phyloP scores from a whole-genome alignment of 129 eudicot genomes.

The Tagetes patula region DNA sequence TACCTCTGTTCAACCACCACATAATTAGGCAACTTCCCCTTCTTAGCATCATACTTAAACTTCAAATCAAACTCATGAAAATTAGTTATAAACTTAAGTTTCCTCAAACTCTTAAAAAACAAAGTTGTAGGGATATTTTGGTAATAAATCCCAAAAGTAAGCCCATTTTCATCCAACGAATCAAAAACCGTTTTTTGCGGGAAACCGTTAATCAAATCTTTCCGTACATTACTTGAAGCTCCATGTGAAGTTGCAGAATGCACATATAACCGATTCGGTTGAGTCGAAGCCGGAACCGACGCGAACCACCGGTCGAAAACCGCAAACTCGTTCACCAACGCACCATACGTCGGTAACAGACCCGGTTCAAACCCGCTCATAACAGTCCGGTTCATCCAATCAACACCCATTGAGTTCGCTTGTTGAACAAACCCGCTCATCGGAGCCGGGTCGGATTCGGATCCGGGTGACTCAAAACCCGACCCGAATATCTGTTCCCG shows the following conservation, averaged over 20 bases:
- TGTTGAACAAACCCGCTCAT: conserved; percentile 96
- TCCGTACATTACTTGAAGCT: conserved; percentile 87
- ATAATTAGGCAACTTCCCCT: conserved; percentile 78
- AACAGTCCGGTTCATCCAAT: conserved; percentile 55
- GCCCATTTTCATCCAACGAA: conserved; percentile 73
- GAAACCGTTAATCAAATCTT: conserved; percentile 69
- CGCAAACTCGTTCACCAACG: conserved; percentile 77
- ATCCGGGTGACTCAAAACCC: background rate
- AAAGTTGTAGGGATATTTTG: conserved; percentile 86
- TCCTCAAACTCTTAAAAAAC: conserved; percentile 70
- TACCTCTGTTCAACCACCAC: conserved; percentile 91
- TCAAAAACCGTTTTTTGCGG: conserved; percentile 93
- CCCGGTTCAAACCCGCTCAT: conserved; percentile 89
- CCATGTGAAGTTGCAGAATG: conserved; percentile 95
- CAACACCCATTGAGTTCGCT: conserved; percentile 58
- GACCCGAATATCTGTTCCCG: conserved; percentile 84
- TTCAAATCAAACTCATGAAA: conserved; percentile 63
- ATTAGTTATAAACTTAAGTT: conserved; percentile 54
- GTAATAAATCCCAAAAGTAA: conserved; percentile 79
- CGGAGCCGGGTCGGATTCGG: conserved; percentile 66
- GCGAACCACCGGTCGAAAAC: conserved; percentile 91
- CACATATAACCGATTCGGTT: conserved; percentile 87
- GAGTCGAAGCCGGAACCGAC: conserved; percentile 93
- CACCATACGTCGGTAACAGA: conserved; percentile 63
- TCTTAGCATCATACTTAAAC: conserved; percentile 64